A percentile compares a stretch with the other conserved stretches of the same genome.
Evolutionary conservation across 2,329 filamentous ascomycete species (phyloP).

Genomic region (Clarireedia hainanense): DNA sequence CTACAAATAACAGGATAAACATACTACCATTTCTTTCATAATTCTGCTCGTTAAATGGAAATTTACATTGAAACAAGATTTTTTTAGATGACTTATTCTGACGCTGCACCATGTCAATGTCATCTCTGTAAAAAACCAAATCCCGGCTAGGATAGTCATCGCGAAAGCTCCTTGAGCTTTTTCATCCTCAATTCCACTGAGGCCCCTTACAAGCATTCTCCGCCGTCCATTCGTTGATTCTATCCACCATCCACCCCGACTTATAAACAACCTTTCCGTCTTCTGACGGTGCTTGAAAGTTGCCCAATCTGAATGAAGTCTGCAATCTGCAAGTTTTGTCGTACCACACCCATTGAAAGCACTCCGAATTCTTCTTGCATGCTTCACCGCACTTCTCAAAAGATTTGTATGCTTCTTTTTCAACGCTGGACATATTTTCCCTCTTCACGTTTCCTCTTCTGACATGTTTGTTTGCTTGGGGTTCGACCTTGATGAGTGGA

Average conservation of each 20-base stretch:
- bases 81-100: no score
- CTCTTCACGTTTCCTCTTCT: background rate
- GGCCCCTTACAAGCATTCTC: conserved; percentile 11
- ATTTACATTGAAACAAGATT: no score
- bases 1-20: no score
- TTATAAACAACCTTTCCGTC: conserved; percentile 7
- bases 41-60: no score
- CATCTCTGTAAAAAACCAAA: background rate
- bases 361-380: conserved; percentile 33
- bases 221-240: conserved; percentile 13
- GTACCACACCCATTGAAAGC: conserved; percentile 32
- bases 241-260: conserved; percentile 15
- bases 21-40: no score
- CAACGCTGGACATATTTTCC: background rate
- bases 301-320: conserved; percentile 10
- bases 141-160: no score
- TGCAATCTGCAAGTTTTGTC: conserved; percentile 15
- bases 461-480: conserved; percentile 22
- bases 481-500: no score
- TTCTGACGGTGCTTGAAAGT: conserved; percentile 3
- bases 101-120: background rate
- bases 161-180: background rate
- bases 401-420: conserved; percentile 33
- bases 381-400: conserved; percentile 41
- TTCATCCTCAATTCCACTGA: background rate